Percentiles rank a stretch among this genome's conserved stretches.
These are phyloP conservation scores for Aspergillaceae sp. DNA, from an alignment of 2,329 filamentous ascomycete species.

Conservation along the genomic window DNA sequence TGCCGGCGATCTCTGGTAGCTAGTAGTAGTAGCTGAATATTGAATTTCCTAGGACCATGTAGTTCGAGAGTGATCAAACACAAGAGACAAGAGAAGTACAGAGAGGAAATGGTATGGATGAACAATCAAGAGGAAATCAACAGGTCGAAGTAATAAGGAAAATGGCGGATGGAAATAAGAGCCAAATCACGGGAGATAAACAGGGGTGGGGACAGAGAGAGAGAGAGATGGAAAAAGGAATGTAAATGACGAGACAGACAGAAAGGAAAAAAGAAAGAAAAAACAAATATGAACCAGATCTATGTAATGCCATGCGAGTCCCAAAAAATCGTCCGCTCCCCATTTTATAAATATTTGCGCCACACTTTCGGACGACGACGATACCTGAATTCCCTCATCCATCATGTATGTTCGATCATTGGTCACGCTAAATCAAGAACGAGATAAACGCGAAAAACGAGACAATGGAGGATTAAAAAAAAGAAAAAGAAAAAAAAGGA, in stretches of 20 bases:
- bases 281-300: conserved; percentile 29
- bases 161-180: conserved; percentile 9
- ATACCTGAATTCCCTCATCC: conserved; percentile 27
- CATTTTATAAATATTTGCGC: conserved; percentile 31
- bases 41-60: conserved; percentile 28
- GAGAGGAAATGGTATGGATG: conserved; percentile 21
- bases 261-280: conserved; percentile 11
- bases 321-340: conserved; percentile 29
- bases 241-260: conserved; percentile 6
- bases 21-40: conserved; percentile 20
- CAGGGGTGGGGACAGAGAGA: conserved; percentile 7
- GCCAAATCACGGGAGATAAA: neutral
- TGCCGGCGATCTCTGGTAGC: conserved; percentile 10
- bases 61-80: conserved; percentile 22
- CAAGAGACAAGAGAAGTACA: conserved; percentile 24
- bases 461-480: neutral
- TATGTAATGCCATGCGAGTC: conserved; percentile 34
- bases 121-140: conserved; percentile 15
- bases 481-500: conserved; percentile 3
- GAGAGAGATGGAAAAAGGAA: conserved; percentile 13
- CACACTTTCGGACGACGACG: conserved; percentile 24
- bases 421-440: conserved; percentile 34
- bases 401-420: conserved; percentile 35
- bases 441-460: conserved; percentile 11
- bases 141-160: conserved; percentile 10